phyloP scores from a whole-genome alignment of 208 protist genomes.

The Leishmania gerbilli region DNA sequence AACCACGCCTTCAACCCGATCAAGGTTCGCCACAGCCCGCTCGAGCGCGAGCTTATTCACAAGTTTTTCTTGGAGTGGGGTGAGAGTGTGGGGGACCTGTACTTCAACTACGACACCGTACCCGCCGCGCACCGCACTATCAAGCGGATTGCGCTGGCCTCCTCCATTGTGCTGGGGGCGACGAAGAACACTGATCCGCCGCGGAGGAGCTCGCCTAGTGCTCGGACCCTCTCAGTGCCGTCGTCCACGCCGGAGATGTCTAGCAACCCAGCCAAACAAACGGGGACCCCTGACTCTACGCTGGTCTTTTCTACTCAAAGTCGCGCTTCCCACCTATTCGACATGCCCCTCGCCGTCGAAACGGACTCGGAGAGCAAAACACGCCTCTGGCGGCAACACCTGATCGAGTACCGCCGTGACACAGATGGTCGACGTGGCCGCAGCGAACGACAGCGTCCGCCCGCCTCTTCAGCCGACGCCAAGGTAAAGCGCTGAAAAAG shows the following conservation, averaged over 20 bases:
- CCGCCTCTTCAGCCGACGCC: not conserved
- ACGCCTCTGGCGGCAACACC: slow-evolving; percentile 25
- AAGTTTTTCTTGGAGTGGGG: slow-evolving; percentile 78
- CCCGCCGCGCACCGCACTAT: slow-evolving; percentile 56
- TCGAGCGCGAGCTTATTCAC: slow-evolving; percentile 72
- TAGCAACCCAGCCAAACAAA: slow-evolving; percentile 3
- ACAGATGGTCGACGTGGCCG: not conserved
- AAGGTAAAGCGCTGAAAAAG: not conserved
- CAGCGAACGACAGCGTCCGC: not conserved
- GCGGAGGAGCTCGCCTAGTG: not conserved
- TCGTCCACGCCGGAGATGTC: slow-evolving; percentile 28
- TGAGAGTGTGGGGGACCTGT: slow-evolving; percentile 59
- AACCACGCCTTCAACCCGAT: slow-evolving; percentile 79
- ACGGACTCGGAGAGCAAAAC: slow-evolving; percentile 20
- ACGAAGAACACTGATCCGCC: slow-evolving; percentile 15
- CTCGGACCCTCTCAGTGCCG: slow-evolving; percentile 8
- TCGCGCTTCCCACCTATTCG: not conserved
- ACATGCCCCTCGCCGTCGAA: not conserved
- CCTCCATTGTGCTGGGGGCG: slow-evolving; percentile 49
- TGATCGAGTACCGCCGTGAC: slow-evolving; percentile 20
- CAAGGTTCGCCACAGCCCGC: slow-evolving; percentile 67
- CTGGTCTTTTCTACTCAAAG: not conserved
- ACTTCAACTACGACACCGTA: slow-evolving; percentile 71
- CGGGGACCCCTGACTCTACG: not conserved
- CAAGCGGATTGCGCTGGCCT: slow-evolving; percentile 64